A percentile compares a stretch with the other conserved stretches of the same genome.
Conservation (phyloP, 257 asterid genomes). For the Przewalskia tangutica region DNA sequence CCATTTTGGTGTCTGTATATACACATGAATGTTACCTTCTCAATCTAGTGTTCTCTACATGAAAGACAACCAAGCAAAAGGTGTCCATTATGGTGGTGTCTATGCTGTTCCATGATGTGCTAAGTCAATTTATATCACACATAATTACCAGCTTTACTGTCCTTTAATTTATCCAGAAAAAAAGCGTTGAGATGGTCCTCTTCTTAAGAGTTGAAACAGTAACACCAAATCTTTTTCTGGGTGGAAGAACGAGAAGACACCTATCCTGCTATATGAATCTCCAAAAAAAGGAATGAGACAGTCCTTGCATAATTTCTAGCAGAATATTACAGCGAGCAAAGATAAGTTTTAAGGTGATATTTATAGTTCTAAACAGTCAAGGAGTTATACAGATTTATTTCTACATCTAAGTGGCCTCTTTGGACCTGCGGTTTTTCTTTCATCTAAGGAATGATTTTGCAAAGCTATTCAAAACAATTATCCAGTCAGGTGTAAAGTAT, state of each 20-base stretch:
- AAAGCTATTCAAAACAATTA: not conserved
- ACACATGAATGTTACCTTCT: not conserved
- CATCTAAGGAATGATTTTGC: not conserved
- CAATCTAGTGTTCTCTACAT: not conserved
- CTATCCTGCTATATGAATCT: not conserved
- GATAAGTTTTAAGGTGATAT: not conserved
- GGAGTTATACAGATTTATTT: not conserved
- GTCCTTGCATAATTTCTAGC: not conserved
- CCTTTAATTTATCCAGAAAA: not conserved
- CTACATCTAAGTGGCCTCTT: not conserved
- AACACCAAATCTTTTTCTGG: not conserved
- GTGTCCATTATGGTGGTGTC: not conserved
- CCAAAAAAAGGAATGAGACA: not conserved
- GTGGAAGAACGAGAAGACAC: not conserved
- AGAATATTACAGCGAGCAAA: not conserved
- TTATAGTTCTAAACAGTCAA: not conserved
- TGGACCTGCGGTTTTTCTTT: not conserved
- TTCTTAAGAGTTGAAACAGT: not conserved
- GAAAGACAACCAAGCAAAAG: not conserved
- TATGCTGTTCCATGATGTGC: not conserved
- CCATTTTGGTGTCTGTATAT: not conserved
- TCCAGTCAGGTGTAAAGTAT: not conserved
- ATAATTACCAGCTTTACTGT: not conserved
- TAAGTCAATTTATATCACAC: not conserved
- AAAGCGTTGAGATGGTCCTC: not conserved